phyloP scores from a whole-genome alignment of 2,329 filamentous ascomycete genomes.

The Madurella mycetomatis region DNA sequence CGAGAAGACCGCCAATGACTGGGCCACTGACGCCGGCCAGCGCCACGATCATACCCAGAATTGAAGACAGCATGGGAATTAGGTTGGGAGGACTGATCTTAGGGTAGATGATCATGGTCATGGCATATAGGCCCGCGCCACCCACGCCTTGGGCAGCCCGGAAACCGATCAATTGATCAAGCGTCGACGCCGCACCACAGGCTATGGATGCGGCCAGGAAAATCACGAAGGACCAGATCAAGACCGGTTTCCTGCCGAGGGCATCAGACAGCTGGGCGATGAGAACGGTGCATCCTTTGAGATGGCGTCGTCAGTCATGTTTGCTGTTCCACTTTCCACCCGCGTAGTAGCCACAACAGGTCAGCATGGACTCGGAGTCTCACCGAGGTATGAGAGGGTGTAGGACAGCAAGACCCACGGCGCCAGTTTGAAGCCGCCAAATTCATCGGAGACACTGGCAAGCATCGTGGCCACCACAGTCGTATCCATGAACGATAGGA shows the following conservation, averaged over 20 bases:
- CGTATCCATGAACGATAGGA: conserved; percentile 11
- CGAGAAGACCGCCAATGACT: conserved; percentile 20
- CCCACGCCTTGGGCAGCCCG: conserved; percentile 23
- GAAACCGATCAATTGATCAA: conserved; percentile 24
- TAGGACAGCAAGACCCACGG: conserved; percentile 11
- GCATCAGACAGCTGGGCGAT: conserved; percentile 20
- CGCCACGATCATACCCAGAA: conserved; percentile 21
- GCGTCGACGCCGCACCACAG: conserved; percentile 15
- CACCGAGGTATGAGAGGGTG: conserved; percentile 9
- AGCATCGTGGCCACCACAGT: conserved; percentile 14
- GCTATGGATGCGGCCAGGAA: conserved; percentile 22
- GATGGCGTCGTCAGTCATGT: too few relatives aligned
- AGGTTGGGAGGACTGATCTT: conserved; percentile 20
- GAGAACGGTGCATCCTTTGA: conserved; percentile 21
- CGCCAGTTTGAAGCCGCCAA: conserved; percentile 6
- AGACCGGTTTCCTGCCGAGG: conserved; percentile 16
- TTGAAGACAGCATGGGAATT: conserved; percentile 13
- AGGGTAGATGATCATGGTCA: conserved; percentile 23
- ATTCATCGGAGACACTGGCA: conserved; percentile 5
- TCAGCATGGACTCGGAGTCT: not conserved
- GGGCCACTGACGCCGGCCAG: conserved; percentile 23
- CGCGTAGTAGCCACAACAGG: too few relatives aligned
- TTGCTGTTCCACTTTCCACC: too few relatives aligned
- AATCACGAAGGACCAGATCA: conserved; percentile 14
- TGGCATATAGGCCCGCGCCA: conserved; percentile 24